Evolutionary conservation across 768 basidiomycete genomes (phyloP), one percentile per base, ranked within the genome.

Genomic region (Omphalotus guepiniiformis): DNA sequence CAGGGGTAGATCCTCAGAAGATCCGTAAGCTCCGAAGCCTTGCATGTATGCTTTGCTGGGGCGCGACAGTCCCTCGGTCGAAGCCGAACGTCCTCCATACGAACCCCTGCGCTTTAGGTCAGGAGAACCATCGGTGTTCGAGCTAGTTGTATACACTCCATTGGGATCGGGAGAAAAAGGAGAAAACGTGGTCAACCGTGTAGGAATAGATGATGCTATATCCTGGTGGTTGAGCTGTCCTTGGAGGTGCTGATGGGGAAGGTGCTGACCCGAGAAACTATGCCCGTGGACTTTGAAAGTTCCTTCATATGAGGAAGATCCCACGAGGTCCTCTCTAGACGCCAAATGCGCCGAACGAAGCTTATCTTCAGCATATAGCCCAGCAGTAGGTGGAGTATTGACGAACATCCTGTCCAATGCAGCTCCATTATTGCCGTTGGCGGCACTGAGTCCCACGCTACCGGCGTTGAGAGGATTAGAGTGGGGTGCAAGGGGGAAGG

Each of bases 151-250:
- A 56, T 68, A 68, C 18, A 71, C 58, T 16, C 32, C 62, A 53
- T 78, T 83, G 7, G 83, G 80, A 55, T 89, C 87, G 7, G 87
- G 87, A 1, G 88, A 89, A 66, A 90, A 90, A 3, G 87, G 87
- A 6, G 85, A 84, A 62, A 89, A 89, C 6, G 32, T 25, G 47
- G 48, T 22, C 35, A 39, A 50, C 46, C 48, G 47, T 37, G 51
- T 47, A 23, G 53, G 22, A 12, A 23, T 18, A 26, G 36, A 26
- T 21, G 41, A 52, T 49, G 32, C n/a, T 54, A 57, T 19, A 15
- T 34, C 39, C 19, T 37, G 35, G n/a, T 16, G 11, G 23, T 39
- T 38, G 46, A 27, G 34, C 23, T 47, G 45, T 9, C 23, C 36
- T 8, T 23, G 45, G 13, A 25, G 45, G 16, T 15, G 30, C 15